A percentile compares a stretch with the other conserved stretches of the same genome.
phyloP scores from a whole-genome alignment of 257 asterid species.

The Eustoma russellianum region DNA sequence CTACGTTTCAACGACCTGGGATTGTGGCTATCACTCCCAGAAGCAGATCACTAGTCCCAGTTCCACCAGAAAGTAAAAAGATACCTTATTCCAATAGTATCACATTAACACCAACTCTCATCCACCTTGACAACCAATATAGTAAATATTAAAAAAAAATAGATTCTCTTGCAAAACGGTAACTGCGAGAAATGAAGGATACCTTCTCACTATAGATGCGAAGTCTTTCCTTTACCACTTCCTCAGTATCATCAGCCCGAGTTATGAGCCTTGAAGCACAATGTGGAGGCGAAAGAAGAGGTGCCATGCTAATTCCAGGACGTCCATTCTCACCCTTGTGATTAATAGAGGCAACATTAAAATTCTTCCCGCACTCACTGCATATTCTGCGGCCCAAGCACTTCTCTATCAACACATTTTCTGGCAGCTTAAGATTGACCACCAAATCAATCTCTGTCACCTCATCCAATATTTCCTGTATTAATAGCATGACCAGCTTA shows the following conservation, averaged over 20 bases:
- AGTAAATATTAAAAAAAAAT: not conserved
- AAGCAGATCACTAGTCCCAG: no score
- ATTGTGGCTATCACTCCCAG: no score
- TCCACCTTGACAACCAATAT: not conserved
- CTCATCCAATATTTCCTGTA: slow-evolving; percentile 82
- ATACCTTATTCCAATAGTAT: no score
- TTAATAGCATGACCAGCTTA: not conserved
- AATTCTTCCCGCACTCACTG: slow-evolving; percentile 85
- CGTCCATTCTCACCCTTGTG: slow-evolving; percentile 79
- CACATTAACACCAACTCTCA: no score
- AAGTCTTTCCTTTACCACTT: slow-evolving; percentile 76
- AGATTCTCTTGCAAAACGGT: not conserved
- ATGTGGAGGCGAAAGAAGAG: slow-evolving; percentile 75
- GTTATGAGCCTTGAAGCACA: slow-evolving; percentile 78
- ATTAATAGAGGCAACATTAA: slow-evolving; percentile 76
- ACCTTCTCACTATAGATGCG: slow-evolving; percentile 78
- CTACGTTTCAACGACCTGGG: no score
- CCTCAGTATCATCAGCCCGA: slow-evolving; percentile 91
- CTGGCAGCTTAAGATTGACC: slow-evolving; percentile 95
- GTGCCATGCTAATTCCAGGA: slow-evolving; percentile 84
- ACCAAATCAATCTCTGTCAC: slow-evolving; percentile 92
- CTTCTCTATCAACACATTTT: slow-evolving; percentile 71
- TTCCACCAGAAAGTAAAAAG: no score
- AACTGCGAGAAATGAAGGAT: slow-evolving; percentile 8
- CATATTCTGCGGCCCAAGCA: slow-evolving; percentile 95